Conservation (phyloP, 2,329 filamentous ascomycete species). For the Exophiala xenobiotica region DNA sequence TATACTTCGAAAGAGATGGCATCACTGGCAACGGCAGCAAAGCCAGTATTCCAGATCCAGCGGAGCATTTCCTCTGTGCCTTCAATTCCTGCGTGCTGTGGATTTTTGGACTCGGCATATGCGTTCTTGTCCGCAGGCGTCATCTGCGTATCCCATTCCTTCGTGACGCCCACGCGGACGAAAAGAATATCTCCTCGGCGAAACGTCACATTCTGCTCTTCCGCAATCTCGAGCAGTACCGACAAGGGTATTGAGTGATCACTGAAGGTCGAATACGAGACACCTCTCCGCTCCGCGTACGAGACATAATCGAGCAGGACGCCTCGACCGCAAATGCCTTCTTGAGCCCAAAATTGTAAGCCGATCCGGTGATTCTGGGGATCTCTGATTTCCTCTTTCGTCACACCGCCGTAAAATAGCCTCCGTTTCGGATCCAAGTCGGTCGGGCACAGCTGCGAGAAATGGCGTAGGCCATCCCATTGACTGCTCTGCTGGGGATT, state of each 20-base stretch:
- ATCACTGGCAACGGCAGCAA: conserved; percentile 59
- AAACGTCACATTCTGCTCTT: conserved; percentile 46
- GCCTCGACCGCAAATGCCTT: conserved; percentile 47
- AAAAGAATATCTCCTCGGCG: conserved; percentile 55
- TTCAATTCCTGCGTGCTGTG: conserved; percentile 45
- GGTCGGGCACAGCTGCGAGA: conserved; percentile 16
- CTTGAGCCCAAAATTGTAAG: conserved; percentile 41
- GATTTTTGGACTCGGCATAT: conserved; percentile 33
- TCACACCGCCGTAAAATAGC: conserved; percentile 22
- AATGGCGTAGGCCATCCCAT: conserved; percentile 47
- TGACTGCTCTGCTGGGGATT: conserved; percentile 51
- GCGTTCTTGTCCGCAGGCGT: conserved; percentile 38
- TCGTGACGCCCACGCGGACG: conserved; percentile 44
- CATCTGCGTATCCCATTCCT: conserved; percentile 44
- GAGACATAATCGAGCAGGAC: conserved; percentile 47
- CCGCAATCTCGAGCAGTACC: conserved; percentile 41
- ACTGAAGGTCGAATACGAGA: conserved; percentile 41
- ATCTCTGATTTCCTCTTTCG: conserved; percentile 18
- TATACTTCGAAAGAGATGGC: conserved; percentile 55
- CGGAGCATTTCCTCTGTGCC: conserved; percentile 50
- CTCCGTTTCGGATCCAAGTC: conserved; percentile 6
- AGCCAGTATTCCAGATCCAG: conserved; percentile 60
- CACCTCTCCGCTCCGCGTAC: conserved; percentile 42
- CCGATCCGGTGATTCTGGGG: conserved; percentile 35
- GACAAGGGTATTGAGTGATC: conserved; percentile 45